Evolutionary conservation across 495 filamentous ascomycete genomes (phyloP).

Genomic region (Cercophora samala): DNA sequence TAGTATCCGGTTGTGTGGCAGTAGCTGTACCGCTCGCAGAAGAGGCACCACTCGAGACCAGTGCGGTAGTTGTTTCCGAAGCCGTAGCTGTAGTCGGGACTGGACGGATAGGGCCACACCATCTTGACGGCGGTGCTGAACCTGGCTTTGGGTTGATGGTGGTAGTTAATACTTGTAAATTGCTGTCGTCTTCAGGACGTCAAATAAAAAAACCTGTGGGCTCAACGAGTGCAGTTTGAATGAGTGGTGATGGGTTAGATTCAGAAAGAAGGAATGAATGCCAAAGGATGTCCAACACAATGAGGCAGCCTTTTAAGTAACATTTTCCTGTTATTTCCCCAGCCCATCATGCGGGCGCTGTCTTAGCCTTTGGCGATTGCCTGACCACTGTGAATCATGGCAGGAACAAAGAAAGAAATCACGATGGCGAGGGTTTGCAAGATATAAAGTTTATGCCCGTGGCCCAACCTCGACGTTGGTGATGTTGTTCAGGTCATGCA

Average conservation of each 20-base stretch:
- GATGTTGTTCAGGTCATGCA: constrained; percentile 2
- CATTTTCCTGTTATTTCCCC: not conserved
- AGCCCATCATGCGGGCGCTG: not conserved
- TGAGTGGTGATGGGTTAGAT: not conserved
- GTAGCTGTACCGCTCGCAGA: constrained; percentile 3
- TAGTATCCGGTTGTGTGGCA: not conserved
- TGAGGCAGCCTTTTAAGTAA: not conserved
- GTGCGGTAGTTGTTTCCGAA: not conserved
- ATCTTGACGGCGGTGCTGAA: not conserved
- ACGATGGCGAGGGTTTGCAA: not conserved
- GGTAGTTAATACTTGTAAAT: not conserved
- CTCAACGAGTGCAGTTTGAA: not conserved
- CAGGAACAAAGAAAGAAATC: not conserved
- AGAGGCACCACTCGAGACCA: not conserved
- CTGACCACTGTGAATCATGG: not conserved
- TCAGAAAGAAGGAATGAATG: not conserved
- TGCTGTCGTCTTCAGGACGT: not conserved
- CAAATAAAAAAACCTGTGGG: not conserved
- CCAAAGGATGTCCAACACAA: not conserved
- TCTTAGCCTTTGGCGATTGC: not conserved
- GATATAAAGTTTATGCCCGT: constrained; percentile 2
- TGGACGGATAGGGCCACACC: not conserved
- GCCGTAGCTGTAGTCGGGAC: not conserved
- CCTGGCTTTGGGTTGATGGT: not conserved
- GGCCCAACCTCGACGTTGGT: constrained; percentile 2